Conservation (phyloP, 2,329 filamentous ascomycete genomes). For the Hirsutella minnesotensis region DNA sequence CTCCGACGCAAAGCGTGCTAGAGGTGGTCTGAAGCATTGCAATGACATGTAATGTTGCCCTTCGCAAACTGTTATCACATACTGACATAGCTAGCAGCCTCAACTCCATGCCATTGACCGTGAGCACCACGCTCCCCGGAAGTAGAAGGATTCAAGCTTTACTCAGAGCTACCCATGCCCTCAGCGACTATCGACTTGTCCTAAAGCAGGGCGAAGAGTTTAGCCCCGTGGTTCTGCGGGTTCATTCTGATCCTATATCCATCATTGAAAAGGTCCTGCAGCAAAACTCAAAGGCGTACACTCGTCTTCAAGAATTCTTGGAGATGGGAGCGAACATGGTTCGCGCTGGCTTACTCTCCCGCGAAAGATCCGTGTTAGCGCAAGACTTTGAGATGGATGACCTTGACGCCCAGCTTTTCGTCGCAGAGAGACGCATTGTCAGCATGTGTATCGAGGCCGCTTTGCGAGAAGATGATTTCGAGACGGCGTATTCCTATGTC, state of each 20-base stretch:
- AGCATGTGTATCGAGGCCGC: conserved; percentile 74
- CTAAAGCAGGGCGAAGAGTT: conserved; percentile 73
- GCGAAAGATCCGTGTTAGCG: conserved; percentile 1
- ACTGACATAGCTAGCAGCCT: conserved; percentile 31
- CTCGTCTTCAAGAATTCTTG: conserved; percentile 60
- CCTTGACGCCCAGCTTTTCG: conserved; percentile 17
- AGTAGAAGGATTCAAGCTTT: conserved; percentile 48
- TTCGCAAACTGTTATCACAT: background rate
- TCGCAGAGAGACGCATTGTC: conserved; percentile 54
- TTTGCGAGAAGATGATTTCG: conserved; percentile 66
- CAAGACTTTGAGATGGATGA: conserved; percentile 7
- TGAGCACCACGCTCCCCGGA: conserved; percentile 38
- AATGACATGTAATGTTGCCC: conserved; percentile 62
- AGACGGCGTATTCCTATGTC: conserved; percentile 77
- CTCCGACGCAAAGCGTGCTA: conserved; percentile 65
- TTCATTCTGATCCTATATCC: conserved; percentile 62
- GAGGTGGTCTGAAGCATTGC: conserved; percentile 67
- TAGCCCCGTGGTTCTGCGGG: conserved; percentile 64
- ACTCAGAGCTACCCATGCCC: conserved; percentile 58
- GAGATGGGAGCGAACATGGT: conserved; percentile 58
- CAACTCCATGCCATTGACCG: conserved; percentile 47
- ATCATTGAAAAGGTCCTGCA: conserved; percentile 63
- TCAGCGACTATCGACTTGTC: conserved; percentile 66
- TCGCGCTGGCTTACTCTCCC: conserved; percentile 36
- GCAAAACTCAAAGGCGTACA: conserved; percentile 65